Evolutionary conservation across 2,329 filamentous ascomycete genomes (phyloP), one percentile per base, ranked within the genome.

Genomic region (Pseudocercospora macadamiae): DNA sequence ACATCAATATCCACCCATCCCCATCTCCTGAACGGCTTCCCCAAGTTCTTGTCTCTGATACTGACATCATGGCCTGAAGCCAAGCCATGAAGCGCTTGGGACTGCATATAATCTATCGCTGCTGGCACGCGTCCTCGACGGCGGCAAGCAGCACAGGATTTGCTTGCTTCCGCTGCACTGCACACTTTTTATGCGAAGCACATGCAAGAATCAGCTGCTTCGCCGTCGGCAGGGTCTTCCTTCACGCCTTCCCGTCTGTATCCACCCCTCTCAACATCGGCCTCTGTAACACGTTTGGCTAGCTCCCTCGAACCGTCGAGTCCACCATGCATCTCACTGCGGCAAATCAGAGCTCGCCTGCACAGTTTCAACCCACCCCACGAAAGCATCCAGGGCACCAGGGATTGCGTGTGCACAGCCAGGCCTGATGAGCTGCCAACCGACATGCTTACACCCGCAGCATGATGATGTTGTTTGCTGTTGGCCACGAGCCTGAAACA

Each of bases 291-390:
- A 25, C 19, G 10, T 45, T 45, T 44, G 39, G 39, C 42, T 45
- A 25, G 42, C 19, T 45, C 25, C 42, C 42, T 45, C 25, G 42
- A 45, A 21, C 42, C 42, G 23, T 47, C 42, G 42, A 28, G 42
- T 28, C 42, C 23, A 25, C 42, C 42, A 45, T 45, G 42, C 42
- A 45, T 45, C 42, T 45, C 18, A 45, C 19, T 21, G 19, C 42
- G 42, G 42, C 42, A 47, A 47, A 47, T 28, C 42, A 47, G 19
- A 47, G 42, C 42, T 23, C 42, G 42, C 23, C 42, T 47, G 42
- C 42, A 26, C 42, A 6, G 21, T 12, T 4, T 3, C n/a, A n/a
- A n/a, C n/a, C 21, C 18, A 45, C 18, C 39, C 39, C 18, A 44
- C 42, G 21, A 47, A 12, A 25, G 42, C 42, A 47, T 47, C 21